A percentile compares a stretch with the other conserved stretches of the same genome.
phyloP scores from a whole-genome alignment of 2,329 filamentous ascomycete species.

The Tolypocladium sp. region DNA sequence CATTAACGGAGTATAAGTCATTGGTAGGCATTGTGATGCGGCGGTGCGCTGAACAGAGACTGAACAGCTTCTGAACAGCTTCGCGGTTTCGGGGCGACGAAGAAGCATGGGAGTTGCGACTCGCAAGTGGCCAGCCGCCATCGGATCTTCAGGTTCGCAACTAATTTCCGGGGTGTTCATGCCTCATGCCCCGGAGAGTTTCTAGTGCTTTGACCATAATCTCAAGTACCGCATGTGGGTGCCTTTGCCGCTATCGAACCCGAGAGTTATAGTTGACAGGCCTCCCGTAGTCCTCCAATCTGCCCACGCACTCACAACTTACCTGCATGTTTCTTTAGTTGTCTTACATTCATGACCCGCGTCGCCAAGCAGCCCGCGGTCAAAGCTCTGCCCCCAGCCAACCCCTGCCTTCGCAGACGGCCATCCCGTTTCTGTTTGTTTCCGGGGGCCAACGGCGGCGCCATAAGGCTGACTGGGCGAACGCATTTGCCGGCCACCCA shows the following conservation, averaged over 20 bases:
- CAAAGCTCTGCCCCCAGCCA: no score
- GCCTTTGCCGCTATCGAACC: background rate
- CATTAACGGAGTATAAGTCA: no score
- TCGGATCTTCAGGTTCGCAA: background rate
- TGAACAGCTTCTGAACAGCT: no score
- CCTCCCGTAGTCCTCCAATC: background rate
- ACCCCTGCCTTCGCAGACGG: background rate
- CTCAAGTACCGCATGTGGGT: background rate
- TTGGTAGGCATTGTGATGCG: no score
- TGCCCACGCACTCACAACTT: background rate
- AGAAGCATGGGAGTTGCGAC: no score
- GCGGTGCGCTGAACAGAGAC: no score
- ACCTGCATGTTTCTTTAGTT: no score
- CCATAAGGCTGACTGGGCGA: slow-evolving; percentile 9
- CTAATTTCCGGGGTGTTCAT: background rate
- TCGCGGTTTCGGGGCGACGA: no score
- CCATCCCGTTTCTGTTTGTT: background rate
- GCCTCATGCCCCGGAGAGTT: background rate
- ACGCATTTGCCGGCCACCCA: slow-evolving; percentile 14
- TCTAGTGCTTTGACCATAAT: background rate
- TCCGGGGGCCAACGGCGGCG: slow-evolving; percentile 3
- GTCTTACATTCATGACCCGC: background rate
- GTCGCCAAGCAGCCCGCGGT: background rate
- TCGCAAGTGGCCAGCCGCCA: background rate
- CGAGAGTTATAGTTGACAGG: background rate